Evolutionary conservation across 2,329 filamentous ascomycete genomes (phyloP).

Genomic region (Penicillium digitatum): DNA sequence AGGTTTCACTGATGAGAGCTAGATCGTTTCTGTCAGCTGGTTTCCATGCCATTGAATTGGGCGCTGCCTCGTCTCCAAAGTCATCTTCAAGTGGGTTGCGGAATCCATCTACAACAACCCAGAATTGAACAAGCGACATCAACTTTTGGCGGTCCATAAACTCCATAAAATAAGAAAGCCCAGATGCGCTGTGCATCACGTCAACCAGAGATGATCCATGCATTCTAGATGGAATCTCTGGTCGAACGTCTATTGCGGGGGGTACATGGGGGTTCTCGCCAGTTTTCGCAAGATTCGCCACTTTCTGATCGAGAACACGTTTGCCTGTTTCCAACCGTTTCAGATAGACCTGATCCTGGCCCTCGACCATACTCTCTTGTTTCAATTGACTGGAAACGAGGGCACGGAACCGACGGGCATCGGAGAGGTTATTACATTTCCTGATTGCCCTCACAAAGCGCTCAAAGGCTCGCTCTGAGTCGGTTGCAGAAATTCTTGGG

Average conservation of each 20-base stretch:
- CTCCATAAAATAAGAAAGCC: conserved; percentile 98
- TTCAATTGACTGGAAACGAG: conserved; percentile 90
- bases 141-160: conserved; percentile 91
- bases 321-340: conserved; percentile 90
- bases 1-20: conserved; percentile 85
- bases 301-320: conserved; percentile 79
- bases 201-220: conserved; percentile 76
- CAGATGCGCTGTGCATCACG: conserved; percentile 82
- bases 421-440: conserved; percentile 84
- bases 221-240: conserved; percentile 54
- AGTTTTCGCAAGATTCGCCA: conserved; percentile 71
- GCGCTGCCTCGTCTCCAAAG: conserved; percentile 65
- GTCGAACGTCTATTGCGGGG: conserved; percentile 29
- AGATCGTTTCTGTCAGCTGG: conserved; percentile 82
- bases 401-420: conserved; percentile 86
- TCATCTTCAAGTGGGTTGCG: conserved; percentile 89
- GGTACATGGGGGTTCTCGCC: conserved; percentile 46
- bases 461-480: conserved; percentile 90
- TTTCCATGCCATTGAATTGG: conserved; percentile 66
- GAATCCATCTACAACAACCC: conserved; percentile 95
- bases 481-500: conserved; percentile 72
- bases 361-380: conserved; percentile 71
- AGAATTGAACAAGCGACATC: conserved; percentile 92
- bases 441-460: conserved; percentile 86
- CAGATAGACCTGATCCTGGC: conserved; percentile 79